phyloP scores from a whole-genome alignment of 2,329 filamentous ascomycete species.

The Sporothrix phasma region DNA sequence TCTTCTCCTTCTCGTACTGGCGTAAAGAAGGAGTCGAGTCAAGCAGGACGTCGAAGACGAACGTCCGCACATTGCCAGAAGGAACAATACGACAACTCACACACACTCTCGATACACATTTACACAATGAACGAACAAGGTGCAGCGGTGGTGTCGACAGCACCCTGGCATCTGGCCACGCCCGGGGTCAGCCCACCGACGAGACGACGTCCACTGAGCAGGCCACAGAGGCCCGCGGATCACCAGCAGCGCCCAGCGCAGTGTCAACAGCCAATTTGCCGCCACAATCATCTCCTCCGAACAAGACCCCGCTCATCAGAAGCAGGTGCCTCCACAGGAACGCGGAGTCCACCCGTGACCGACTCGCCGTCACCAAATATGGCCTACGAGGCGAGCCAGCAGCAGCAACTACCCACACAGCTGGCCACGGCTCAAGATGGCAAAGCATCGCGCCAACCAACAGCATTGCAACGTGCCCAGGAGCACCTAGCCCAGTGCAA shows the following conservation, averaged over 20 bases:
- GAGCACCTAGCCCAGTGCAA: background rate
- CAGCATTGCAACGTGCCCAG: background rate
- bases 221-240: conserved; percentile 30
- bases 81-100: background rate
- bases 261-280: conserved; percentile 14
- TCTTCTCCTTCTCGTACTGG: background rate
- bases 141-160: conserved; percentile 33
- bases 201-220: conserved; percentile 35
- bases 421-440: conserved; percentile 1
- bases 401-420: background rate
- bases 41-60: background rate
- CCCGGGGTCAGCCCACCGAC: conserved; percentile 34
- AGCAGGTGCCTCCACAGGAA: conserved; percentile 9
- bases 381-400: conserved; percentile 11
- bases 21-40: background rate
- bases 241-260: conserved; percentile 21
- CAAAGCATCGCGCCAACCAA: background rate
- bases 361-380: conserved; percentile 8
- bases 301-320: conserved; percentile 17
- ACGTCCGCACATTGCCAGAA: background rate
- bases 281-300: conserved; percentile 9
- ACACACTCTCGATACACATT: background rate
- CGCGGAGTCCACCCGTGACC: conserved; percentile 8
- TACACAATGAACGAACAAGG: conserved; percentile 39
- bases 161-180: conserved; percentile 30